These are phyloP conservation scores for Leccinellum albellum DNA, from an alignment of 768 basidiomycete genomes.

Conservation along the genomic window DNA sequence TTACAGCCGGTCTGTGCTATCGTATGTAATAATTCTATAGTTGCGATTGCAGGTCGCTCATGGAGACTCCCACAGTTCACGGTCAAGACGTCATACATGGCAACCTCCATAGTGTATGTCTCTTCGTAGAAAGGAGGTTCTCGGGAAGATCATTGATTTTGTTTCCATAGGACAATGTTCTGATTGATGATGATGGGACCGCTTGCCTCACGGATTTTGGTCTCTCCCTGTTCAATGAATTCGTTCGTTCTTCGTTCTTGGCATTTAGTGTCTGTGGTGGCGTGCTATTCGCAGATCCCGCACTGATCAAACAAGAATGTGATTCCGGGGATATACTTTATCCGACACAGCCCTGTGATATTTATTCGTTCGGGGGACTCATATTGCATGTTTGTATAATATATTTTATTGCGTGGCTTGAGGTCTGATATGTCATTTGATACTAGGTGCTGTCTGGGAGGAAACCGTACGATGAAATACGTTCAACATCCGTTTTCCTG, in stretches of 20 bases:
- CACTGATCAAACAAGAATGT: conserved; percentile 14
- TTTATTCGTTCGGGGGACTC: conserved; percentile 37
- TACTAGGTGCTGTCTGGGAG: conserved; percentile 22
- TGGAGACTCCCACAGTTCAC: conserved; percentile 21
- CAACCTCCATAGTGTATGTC: conserved; percentile 35
- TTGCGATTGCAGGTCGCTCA: not conserved
- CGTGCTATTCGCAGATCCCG: conserved; percentile 46
- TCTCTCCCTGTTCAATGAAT: conserved; percentile 28
- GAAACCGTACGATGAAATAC: conserved; percentile 16
- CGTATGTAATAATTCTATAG: conserved; percentile 11
- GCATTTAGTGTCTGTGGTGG: conserved; percentile 36
- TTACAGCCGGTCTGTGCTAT: conserved; percentile 21
- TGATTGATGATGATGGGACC: conserved; percentile 36
- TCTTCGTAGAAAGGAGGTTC: not conserved
- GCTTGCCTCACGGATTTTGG: conserved; percentile 52
- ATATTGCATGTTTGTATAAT: conserved; percentile 22
- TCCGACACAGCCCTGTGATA: conserved; percentile 20
- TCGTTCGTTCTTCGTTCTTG: conserved; percentile 26
- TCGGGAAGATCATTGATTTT: not conserved
- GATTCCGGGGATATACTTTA: not conserved
- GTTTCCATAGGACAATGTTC: conserved; percentile 36
- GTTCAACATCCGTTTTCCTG: not conserved
- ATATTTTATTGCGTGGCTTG: not conserved
- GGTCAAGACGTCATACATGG: conserved; percentile 28
- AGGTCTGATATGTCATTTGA: conserved; percentile 5